Evolutionary conservation across 2,329 filamentous ascomycete species (phyloP), one percentile per base, ranked within the genome.

Genomic region (Sporothrix brasiliensis): DNA sequence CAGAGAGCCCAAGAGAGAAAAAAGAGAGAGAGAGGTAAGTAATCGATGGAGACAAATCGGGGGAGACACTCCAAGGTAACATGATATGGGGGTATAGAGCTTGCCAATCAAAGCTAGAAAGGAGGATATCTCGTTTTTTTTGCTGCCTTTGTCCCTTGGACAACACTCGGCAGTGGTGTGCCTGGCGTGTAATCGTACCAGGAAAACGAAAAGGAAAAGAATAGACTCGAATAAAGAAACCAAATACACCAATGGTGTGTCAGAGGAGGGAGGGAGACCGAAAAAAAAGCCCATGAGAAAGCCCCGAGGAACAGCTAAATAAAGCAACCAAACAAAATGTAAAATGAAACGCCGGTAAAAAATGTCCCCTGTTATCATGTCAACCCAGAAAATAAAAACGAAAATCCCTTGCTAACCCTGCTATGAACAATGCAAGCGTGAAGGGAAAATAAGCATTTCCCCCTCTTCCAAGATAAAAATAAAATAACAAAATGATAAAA

Each of bases 41-140:
- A 39, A 39, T 52, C 63, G 27, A 34, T 10, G 34, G 44, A 61
- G 41, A 47, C 21, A 58, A 60, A 50, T 50, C 41, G 24, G 16
- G 24, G 58, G 24, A 52, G 39, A 50, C 30, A 19, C 21, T 58
- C 52, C 39, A 49, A 47, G 39, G 39, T 63, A 63, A 58, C 67
- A 61, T 60, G 67, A 52, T 41, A 50, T 49, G 61, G 30, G 34
- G 54, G 54, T 50, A 50, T 61, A 34, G 30, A 66, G 44, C 47
- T 44, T 50, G 63, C 63, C 63, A 66, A 52, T 52, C 47, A 53
- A 66, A 39, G 63, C 47, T 27, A 53, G 41, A 50, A 52, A 39
- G 60, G 47, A 66, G 47, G 11, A 52, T 52, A 16, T 66, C 63
- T 52, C 27, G n/a, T n/a, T 52, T 41, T 52, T 41, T 34, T 13